Base-by-base conservation (phyloP, 1,284 basidiomycete species). In the Anthracocystis panici-leucophaei region DNA sequence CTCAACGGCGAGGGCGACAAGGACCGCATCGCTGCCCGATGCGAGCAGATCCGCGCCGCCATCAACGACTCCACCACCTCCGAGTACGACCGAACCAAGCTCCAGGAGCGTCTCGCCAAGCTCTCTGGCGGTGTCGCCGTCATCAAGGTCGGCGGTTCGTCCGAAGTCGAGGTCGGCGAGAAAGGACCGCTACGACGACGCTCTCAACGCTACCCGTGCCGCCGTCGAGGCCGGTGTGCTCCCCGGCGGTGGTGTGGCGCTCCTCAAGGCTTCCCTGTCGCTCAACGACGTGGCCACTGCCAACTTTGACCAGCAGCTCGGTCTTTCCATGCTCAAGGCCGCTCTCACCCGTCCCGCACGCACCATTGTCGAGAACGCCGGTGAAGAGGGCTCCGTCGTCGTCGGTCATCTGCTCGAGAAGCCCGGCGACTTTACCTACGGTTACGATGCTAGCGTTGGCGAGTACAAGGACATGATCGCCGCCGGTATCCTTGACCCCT, bases 171-270 rank as follows among this genome's bases (percentile, higher is more conserved):
- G 88, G 96, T 98, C 75, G 90, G 95, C 18, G 96, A 99, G 90
- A 98, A 98, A 98, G 91, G 96, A 98, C 87, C 90, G 95, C 57
- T 98, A 97, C 86, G 96, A 99, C 83, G 96, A 99, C 85, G 96
- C 96, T 7, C 89, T 98, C 65, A 97, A 97, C 86, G 95, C 95
- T 20, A 98, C 96, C 6, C 92, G 96, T 63, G 96, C 96, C 45
- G 96, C 96, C 54, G 96, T 99, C 55, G 96, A 97, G 88, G 94
- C 97, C 87, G 96, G 96, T 85, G 97, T 98, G 82, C 92, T 98
- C 45, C 80, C 80, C 62, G 96, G 96, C 71, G 95, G 95, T 86
- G 95, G 95, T 87, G 91, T 93, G 38, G 94, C 94, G 23, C 89
- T 93, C 31, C 89, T 96, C 85, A 97, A 96, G 88, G 95, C 95